These are phyloP conservation scores for Cucurbita pepo DNA, from an alignment of 306 rosid species.

Conservation along the genomic window DNA sequence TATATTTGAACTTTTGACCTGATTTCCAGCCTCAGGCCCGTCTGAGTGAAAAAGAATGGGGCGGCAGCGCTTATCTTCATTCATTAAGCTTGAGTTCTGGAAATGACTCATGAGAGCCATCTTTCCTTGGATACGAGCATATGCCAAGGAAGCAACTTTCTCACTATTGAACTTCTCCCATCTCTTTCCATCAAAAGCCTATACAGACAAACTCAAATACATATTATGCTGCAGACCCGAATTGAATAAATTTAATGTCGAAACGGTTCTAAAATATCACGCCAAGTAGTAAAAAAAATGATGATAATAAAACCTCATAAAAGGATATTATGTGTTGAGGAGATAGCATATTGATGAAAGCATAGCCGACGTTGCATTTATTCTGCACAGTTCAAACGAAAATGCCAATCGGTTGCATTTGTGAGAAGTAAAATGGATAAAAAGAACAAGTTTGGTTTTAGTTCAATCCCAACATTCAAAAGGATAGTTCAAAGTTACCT, in stretches of 20 bases:
- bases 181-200: constrained; percentile 86
- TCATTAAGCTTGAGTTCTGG: constrained; percentile 89
- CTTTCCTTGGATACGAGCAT: constrained; percentile 90
- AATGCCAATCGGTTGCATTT: not conserved
- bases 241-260: not conserved
- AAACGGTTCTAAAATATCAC: not conserved
- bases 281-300: not conserved
- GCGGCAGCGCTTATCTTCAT: constrained; percentile 83
- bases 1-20: constrained; percentile 27
- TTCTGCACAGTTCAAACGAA: constrained; percentile 29
- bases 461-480: constrained; percentile 3
- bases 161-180: constrained; percentile 95
- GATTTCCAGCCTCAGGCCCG: constrained; percentile 53
- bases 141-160: constrained; percentile 83
- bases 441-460: constrained; percentile 2
- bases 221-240: not conserved
- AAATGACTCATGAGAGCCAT: constrained; percentile 78
- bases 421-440: not conserved
- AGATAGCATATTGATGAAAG: constrained; percentile 92
- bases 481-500: constrained; percentile 27
- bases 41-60: constrained; percentile 90
- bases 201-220: not conserved
- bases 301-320: constrained; percentile 35
- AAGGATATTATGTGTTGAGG: constrained; percentile 67
- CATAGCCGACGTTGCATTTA: constrained; percentile 95